Evolutionary conservation across 148 eudicot genomes (phyloP), one percentile per base, ranked within the genome.

Genomic region (Salicornia ramosissima): DNA sequence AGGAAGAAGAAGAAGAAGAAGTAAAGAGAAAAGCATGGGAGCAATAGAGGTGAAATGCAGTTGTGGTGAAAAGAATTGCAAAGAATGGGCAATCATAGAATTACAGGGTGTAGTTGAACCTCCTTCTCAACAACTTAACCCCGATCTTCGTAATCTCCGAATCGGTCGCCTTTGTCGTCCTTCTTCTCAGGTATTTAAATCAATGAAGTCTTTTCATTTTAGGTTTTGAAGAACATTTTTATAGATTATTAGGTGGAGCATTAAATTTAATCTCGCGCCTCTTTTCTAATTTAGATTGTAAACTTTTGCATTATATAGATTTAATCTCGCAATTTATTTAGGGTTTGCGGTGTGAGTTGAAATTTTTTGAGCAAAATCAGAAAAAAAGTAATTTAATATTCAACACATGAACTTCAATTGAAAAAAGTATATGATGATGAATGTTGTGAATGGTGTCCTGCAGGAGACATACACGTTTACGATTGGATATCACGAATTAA

Each of bases 81-180:
- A 75, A 49, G 98, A 93, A 83, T 93, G 98, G 98, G 98, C 96
- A 7, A 75, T 93, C 2, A 82, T 93, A 30, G 98, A 93, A 71
- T 56, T 93, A 24, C 98, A 93, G 76, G 98, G 98, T 45, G 84
- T 84, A 8, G 75, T 93, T 71, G 98, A 93, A 79, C 83, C 83
- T 45, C 94, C 86, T 29, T 76, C 92, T 26, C 82, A 79, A 58
- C 83, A 78, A 54, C 79, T 85, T 42, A 71, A 80, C 31, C 63
- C 81, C 34, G 73, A 74, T 61, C 82, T 93, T 64, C 90, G 80
- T 15, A 87, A 82, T 67, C 90, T 93, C 47, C 79, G 82, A 69
- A 90, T 90, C 68, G 98, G 96, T 31, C 73, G 58, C n/a, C 89
- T 93, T 56, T 93, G 98, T 65, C 95, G 96, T 73, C 88, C 92